Evolutionary conservation across 805 yeast genomes (phyloP).

Genomic region (Nakazawaea ambrosiae): DNA sequence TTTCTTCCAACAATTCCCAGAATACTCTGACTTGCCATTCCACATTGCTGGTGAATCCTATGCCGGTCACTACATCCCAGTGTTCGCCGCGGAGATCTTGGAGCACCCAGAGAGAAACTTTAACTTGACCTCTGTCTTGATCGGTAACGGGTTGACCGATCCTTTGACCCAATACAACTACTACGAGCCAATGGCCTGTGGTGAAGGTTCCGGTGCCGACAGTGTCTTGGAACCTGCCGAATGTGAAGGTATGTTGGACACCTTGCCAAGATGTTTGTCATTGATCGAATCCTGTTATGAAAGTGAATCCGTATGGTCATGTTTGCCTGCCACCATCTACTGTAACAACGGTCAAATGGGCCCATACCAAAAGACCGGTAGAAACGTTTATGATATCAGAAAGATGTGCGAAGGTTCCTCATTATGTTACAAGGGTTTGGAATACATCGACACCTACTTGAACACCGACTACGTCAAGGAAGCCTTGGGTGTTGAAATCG

Average conservation of each 20-base stretch:
- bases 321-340: conserved; percentile 59
- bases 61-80: conserved; percentile 80
- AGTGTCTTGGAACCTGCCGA: conserved; percentile 64
- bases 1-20: conserved; percentile 80
- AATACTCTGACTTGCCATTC: conserved; percentile 50
- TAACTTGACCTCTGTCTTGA: conserved; percentile 70
- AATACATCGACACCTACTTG: conserved; percentile 42
- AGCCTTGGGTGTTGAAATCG: conserved; percentile 49
- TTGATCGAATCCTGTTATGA: conserved; percentile 62
- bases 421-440: conserved; percentile 46
- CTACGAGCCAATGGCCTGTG: conserved; percentile 94
- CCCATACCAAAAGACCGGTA: conserved; percentile 50
- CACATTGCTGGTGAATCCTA: conserved; percentile 84
- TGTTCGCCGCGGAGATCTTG: conserved; percentile 50
- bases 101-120: conserved; percentile 48
- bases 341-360: conserved; percentile 57
- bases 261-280: conserved; percentile 58
- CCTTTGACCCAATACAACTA: conserved; percentile 70
- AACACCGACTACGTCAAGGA: conserved; percentile 46
- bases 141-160: conserved; percentile 92
- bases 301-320: conserved; percentile 46
- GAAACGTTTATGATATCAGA: conserved; percentile 62
- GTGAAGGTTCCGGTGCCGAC: conserved; percentile 69
- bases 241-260: conserved; percentile 56
- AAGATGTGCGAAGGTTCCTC: conserved; percentile 42